phyloP scores from a whole-genome alignment of 2,329 filamentous ascomycete species.

The Fusarium haematococcum region DNA sequence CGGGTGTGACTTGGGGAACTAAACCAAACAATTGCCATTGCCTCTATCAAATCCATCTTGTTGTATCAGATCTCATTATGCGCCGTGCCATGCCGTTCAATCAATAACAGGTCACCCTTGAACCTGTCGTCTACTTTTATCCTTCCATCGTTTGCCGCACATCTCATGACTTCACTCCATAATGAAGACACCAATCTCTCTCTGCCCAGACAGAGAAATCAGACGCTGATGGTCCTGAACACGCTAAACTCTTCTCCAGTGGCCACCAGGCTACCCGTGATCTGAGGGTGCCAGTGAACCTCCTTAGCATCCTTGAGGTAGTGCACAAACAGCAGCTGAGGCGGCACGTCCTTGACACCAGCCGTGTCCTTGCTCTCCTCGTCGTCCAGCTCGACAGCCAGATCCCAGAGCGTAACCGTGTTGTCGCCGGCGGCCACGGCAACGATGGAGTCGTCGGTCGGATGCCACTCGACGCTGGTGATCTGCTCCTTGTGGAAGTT shows the following conservation, averaged over 20 bases:
- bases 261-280: slow-evolving; percentile 87
- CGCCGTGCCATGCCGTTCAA: slow-evolving; percentile 41
- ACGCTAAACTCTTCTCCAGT: slow-evolving; percentile 92
- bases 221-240: slow-evolving; percentile 87
- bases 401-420: slow-evolving; percentile 95
- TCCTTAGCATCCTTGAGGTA: slow-evolving; percentile 97
- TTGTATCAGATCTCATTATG: slow-evolving; percentile 32
- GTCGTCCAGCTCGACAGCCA: slow-evolving; percentile 95
- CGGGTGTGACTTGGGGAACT: not conserved
- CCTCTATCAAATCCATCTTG: slow-evolving; percentile 30
- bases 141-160: not conserved
- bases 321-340: slow-evolving; percentile 95
- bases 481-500: slow-evolving; percentile 97
- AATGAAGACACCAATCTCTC: not conserved
- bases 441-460: slow-evolving; percentile 95
- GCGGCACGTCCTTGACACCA: slow-evolving; percentile 89
- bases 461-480: slow-evolving; percentile 97
- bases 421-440: slow-evolving; percentile 93
- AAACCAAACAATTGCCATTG: slow-evolving; percentile 19
- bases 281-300: slow-evolving; percentile 97
- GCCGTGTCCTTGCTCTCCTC: slow-evolving; percentile 94
- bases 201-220: slow-evolving; percentile 37
- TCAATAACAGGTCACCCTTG: slow-evolving; percentile 32
- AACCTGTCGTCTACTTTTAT: slow-evolving; percentile 29
- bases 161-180: not conserved